Base-by-base conservation (phyloP, 2,329 filamentous ascomycete genomes). In the Colletotrichum sp. region DNA sequence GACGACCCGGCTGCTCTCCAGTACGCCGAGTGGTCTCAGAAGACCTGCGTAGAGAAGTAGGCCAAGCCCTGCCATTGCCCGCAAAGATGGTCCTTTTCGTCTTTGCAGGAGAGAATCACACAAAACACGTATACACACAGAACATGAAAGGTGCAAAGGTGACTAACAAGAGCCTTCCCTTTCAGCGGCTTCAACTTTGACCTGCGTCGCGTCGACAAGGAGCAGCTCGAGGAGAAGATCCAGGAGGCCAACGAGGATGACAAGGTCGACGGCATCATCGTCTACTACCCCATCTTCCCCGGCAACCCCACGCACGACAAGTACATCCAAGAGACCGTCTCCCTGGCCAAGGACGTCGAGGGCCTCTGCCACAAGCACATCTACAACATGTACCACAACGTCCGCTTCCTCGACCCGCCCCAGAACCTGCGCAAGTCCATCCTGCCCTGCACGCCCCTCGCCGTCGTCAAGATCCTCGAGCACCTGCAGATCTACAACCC, bases 361-460 rank as follows among this genome's bases (percentile, higher is more conserved):
- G 97, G 97, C 44, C 92, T 99, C 75, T 95, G 94, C 80, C 96
- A 98, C 86, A 93, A 93, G 83, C 96, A 99, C 87, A 94, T 99
- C 82, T 96, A 96, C 91, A 99, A 99, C 90, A 98, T 99, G 96
- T 99, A 99, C 88, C 95, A 98, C 89, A 99, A 99, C 88, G 92
- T 98, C 81, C 95, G 97, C 79, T 99, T 96, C 88, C 90, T 99
- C 72, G 97, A 99, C 86, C 88, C 93, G 28, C 93, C 94, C 6
- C 85, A 89, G 59, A 95, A 95, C 84, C 89, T 88, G 75, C 95
- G 95, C 85, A 99, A 99, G 88, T 98, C 94, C 65, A 95, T 99
- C 79, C 88, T 99, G 69, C 97, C 97, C 7, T 99, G 97, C 89
- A 99, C 97, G 4, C 97, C 97, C 18, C 91, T 99, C 28, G 97